Conservation (phyloP, 140 eudicot genomes). For the Erigeron philadelphicus region DNA sequence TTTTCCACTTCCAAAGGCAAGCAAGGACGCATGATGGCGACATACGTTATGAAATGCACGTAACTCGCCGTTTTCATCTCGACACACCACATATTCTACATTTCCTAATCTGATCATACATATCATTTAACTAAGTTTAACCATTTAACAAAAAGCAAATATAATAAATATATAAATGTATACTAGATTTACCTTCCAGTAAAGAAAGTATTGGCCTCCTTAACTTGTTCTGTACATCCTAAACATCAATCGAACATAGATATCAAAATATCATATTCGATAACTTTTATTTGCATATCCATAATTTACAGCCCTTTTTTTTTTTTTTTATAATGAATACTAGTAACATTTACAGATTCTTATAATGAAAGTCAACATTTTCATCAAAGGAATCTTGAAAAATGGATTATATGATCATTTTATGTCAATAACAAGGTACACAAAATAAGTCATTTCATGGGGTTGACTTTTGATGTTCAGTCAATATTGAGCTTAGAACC, state of each 20-base stretch:
- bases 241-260: conserved; percentile 21
- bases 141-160: not conserved
- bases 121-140: conserved; percentile 15
- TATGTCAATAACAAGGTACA: no score
- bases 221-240: conserved; percentile 71
- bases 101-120: conserved; percentile 60
- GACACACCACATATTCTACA: conserved; percentile 73
- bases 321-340: no score
- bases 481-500: conserved; percentile 14
- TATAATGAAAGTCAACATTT: no score
- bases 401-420: no score
- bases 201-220: conserved; percentile 59
- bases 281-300: no score
- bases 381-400: no score
- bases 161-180: not conserved
- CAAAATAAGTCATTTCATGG: no score
- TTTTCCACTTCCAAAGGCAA: conserved; percentile 73
- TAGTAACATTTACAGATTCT: no score
- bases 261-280: not conserved
- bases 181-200: conserved; percentile 68
- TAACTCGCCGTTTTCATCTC: conserved; percentile 56
- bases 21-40: conserved; percentile 90
- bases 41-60: conserved; percentile 93
- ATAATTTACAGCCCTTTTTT: no score
- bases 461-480: not conserved